phyloP scores from a whole-genome alignment of 441 rosid genomes.

The Corymbia calophylla region DNA sequence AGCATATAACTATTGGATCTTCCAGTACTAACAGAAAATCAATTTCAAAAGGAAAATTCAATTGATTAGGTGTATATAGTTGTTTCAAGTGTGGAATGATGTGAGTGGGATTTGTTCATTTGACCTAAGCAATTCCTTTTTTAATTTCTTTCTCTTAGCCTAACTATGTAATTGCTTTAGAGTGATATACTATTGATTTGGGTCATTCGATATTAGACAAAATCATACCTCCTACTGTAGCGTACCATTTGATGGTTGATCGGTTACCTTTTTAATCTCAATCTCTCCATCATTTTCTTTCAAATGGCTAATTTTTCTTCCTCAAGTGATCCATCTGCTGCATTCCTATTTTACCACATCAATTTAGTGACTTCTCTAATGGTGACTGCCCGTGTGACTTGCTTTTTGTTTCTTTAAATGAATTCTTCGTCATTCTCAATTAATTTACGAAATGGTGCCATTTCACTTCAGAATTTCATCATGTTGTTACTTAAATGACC shows the following conservation, averaged over 20 bases:
- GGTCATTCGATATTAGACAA: too few species aligned
- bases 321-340: fast-evolving
- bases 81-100: not conserved
- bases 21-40: too few species aligned
- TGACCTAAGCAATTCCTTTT: too few species aligned
- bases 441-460: not conserved
- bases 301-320: not conserved
- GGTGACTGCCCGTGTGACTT: not conserved
- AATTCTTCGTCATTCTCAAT: not conserved
- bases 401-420: not conserved
- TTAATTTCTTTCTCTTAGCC: too few species aligned
- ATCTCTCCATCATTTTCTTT: not conserved
- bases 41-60: not conserved
- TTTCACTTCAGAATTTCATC: not conserved
- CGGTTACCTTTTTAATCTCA: too few species aligned
- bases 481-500: not conserved
- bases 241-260: too few species aligned
- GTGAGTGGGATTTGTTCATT: not conserved
- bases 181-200: too few species aligned
- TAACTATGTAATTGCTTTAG: too few species aligned
- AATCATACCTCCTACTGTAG: too few species aligned
- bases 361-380: not conserved
- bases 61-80: fast-evolving
- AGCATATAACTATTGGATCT: fast-evolving
- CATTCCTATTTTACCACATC: not conserved